Percentiles rank a stretch among this genome's conserved stretches.
phyloP scores from a whole-genome alignment of 2,329 filamentous ascomycete genomes.

The Ilyonectria destructans region DNA sequence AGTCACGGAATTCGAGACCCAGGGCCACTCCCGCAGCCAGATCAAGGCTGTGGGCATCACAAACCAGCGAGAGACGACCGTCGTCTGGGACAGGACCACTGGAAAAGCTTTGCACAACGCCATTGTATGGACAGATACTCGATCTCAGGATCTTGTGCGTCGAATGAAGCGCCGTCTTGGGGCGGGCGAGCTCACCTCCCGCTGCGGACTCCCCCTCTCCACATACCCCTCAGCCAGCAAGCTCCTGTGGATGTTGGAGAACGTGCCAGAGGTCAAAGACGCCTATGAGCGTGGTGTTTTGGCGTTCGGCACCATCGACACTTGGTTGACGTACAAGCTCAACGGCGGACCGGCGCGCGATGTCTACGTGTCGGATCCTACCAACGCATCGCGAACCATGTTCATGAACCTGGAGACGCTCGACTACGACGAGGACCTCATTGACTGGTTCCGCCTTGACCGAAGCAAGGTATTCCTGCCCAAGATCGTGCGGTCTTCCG shows the following conservation, averaged over 20 bases:
- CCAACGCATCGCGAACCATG: conserved; percentile 93
- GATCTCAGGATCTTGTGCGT: conserved; percentile 80
- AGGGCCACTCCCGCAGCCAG: conserved; percentile 77
- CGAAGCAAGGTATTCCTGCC: conserved; percentile 80
- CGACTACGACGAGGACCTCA: conserved; percentile 83
- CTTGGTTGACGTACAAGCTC: conserved; percentile 89
- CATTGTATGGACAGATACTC: conserved; percentile 92
- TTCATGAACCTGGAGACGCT: conserved; percentile 91
- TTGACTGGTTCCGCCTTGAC: conserved; percentile 85
- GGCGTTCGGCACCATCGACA: conserved; percentile 89
- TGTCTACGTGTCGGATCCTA: conserved; percentile 86
- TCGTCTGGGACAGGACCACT: conserved; percentile 87
- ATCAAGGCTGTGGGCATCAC: conserved; percentile 89
- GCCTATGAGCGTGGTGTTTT: conserved; percentile 85
- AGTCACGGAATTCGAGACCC: conserved; percentile 79
- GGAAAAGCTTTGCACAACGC: conserved; percentile 88
- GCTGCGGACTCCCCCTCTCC: conserved; percentile 87
- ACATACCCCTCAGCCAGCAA: conserved; percentile 93
- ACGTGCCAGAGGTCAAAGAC: conserved; percentile 78
- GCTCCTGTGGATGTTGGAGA: conserved; percentile 85
- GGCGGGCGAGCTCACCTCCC: conserved; percentile 77
- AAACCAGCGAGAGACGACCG: conserved; percentile 90
- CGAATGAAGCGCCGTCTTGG: conserved; percentile 80
- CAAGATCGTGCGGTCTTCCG: conserved; percentile 87
- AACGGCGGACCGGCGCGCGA: conserved; percentile 79